phyloP scores from a whole-genome alignment of 1,284 basidiomycete genomes.

The Tremellales sp. region DNA sequence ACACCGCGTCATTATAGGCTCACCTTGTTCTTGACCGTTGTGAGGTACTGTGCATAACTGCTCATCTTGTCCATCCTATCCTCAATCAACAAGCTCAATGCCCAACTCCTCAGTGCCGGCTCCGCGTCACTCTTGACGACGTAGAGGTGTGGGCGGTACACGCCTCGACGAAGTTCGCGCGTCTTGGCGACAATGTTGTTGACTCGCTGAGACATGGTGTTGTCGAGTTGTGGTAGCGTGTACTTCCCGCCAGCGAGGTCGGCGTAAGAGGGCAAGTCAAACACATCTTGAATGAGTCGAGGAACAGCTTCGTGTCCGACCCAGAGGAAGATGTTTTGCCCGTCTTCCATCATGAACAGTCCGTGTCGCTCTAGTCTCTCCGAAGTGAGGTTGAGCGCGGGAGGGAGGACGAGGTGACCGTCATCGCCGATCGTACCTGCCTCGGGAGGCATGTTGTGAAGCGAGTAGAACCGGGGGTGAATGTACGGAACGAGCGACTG shows the following conservation, averaged over 20 bases:
- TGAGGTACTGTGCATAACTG: slow-evolving; percentile 91
- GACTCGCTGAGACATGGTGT: slow-evolving; percentile 86
- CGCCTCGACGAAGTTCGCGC: slow-evolving; percentile 70
- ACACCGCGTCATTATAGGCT: slow-evolving; percentile 19
- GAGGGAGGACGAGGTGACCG: slow-evolving; percentile 41
- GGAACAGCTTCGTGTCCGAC: slow-evolving; percentile 95
- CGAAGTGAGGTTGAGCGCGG: slow-evolving; percentile 81
- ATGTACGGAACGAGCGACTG: slow-evolving; percentile 91
- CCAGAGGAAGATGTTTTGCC: slow-evolving; percentile 97
- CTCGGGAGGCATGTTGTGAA: slow-evolving; percentile 79
- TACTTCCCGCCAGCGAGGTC: slow-evolving; percentile 88
- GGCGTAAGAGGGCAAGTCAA: slow-evolving; percentile 83
- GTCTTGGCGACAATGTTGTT: slow-evolving; percentile 92
- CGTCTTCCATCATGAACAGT: slow-evolving; percentile 94
- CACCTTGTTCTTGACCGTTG: slow-evolving; percentile 71
- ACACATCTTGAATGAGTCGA: slow-evolving; percentile 89
- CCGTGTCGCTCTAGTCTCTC: slow-evolving; percentile 94
- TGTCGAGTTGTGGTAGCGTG: slow-evolving; percentile 82
- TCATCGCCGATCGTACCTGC: slow-evolving; percentile 45
- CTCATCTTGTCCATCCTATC: slow-evolving; percentile 92
- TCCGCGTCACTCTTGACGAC: slow-evolving; percentile 98
- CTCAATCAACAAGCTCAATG: slow-evolving; percentile 88
- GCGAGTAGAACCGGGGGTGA: slow-evolving; percentile 88
- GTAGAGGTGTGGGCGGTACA: slow-evolving; percentile 93
- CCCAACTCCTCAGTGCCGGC: slow-evolving; percentile 88